phyloP scores from a whole-genome alignment of 148 eudicot species.

The Rhododendron kiyosumense region DNA sequence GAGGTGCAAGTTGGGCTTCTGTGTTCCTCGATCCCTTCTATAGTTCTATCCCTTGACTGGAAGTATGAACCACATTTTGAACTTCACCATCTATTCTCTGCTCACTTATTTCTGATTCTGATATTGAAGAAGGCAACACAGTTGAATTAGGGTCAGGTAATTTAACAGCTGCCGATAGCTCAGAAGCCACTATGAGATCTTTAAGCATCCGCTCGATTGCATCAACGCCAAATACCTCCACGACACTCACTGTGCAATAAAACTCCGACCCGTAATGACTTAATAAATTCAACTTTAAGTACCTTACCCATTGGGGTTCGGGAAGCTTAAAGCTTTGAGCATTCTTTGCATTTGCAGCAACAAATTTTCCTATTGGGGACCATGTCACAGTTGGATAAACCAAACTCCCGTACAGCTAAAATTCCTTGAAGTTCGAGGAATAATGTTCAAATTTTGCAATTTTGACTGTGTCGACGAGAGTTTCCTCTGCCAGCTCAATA shows the following conservation, averaged over 20 bases:
- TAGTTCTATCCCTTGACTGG: slow-evolving; percentile 29
- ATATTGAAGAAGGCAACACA: slow-evolving; percentile 19
- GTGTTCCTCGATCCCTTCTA: slow-evolving; percentile 31
- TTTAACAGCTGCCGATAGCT: slow-evolving; percentile 26
- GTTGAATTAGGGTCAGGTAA: slow-evolving; percentile 41
- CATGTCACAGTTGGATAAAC: slow-evolving; percentile 73
- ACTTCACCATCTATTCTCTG: slow-evolving; percentile 29
- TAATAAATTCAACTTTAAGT: slow-evolving; percentile 59
- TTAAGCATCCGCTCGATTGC: slow-evolving; percentile 91
- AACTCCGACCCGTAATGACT: slow-evolving; percentile 86
- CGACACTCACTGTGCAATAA: slow-evolving; percentile 72
- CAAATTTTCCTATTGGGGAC: slow-evolving; percentile 64
- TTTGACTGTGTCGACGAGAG: slow-evolving; percentile 68
- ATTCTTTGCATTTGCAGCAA: slow-evolving; percentile 79
- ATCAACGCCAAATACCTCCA: slow-evolving; percentile 90
- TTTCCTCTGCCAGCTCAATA: slow-evolving; percentile 85
- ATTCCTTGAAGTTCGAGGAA: slow-evolving; percentile 86
- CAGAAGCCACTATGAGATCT: slow-evolving; percentile 68
- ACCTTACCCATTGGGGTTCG: slow-evolving; percentile 87
- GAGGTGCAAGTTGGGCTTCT: slow-evolving; percentile 23
- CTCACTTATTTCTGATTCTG: slow-evolving; percentile 28
- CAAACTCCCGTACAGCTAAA: slow-evolving; percentile 68
- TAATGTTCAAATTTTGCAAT: slow-evolving; percentile 94
- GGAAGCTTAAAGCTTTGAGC: slow-evolving; percentile 71
- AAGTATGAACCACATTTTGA: slow-evolving; percentile 24